Percentiles rank a stretch among this genome's conserved stretches.
Evolutionary conservation across 768 basidiomycete genomes (phyloP).

Genomic region (Boletus subcaerulescens): DNA sequence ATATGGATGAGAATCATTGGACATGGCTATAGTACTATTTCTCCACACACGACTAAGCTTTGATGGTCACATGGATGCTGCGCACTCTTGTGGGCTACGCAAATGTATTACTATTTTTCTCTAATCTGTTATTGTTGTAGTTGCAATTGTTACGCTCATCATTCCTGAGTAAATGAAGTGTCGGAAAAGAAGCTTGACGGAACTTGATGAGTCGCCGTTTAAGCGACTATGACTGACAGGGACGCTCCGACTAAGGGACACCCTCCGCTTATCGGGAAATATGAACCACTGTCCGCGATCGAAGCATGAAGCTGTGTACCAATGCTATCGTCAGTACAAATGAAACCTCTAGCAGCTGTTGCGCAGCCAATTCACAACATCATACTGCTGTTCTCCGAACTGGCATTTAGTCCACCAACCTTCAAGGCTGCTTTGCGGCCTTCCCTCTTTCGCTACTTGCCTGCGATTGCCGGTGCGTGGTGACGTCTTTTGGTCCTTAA

Average conservation of each 20-base stretch:
- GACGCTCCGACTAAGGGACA: constrained; percentile 11
- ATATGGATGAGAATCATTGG: constrained; percentile 2
- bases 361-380: background rate
- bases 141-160: constrained; percentile 2
- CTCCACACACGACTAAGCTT: background rate
- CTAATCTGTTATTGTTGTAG: constrained; percentile 19
- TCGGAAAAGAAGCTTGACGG: constrained; percentile 20
- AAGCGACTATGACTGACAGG: constrained; percentile 28
- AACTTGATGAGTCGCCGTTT: constrained; percentile 20
- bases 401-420: background rate
- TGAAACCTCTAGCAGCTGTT: background rate
- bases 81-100: constrained; percentile 6
- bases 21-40: constrained; percentile 1
- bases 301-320: constrained; percentile 14
- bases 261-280: constrained; percentile 25
- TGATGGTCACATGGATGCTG: constrained; percentile 6
- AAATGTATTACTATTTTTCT: constrained; percentile 18
- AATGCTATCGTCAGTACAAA: background rate
- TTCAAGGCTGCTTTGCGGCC: constrained; percentile 8
- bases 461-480: constrained; percentile 2
- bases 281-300: constrained; percentile 11
- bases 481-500: constrained; percentile 15
- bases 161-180: constrained; percentile 11
- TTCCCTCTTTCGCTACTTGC: constrained; percentile 4
- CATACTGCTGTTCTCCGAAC: background rate